Evolutionary conservation across 2,329 filamentous ascomycete species (phyloP), one percentile per base, ranked within the genome.

Genomic region (Aspergillus sp.): DNA sequence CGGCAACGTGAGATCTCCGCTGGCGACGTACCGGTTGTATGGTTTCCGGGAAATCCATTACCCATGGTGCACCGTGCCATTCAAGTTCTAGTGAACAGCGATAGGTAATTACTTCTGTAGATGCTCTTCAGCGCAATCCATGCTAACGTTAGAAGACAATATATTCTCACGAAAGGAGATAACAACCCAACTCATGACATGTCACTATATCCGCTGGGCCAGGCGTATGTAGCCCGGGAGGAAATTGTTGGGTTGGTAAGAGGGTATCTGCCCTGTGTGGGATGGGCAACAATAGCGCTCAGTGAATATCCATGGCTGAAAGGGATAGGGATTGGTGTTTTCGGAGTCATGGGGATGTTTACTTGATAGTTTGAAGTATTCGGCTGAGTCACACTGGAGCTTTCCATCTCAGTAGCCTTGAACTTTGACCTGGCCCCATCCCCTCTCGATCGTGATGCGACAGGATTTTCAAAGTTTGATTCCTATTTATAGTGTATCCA

Each of bases 111-210:
- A n/a, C 8, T 39, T 19, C 19, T 19, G 19, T 19, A 19, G 9
- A 42, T 29, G n/a, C 38, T 19, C 1, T 19, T 19, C 19, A 19
- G 19, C 19, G 2, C 19, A 29, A 33, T 29, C 44, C 41, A 36
- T 42, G 26, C 6, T 39, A 10, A 4, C 29, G 7, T 28, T 29
- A 19, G 7, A 38, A 58, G 56, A 35, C 56, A 58, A 46, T 10
- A 49, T 3, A 53, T 57, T 19, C 29, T 60, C 4, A 60, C 55
- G 5, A 57, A 57, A 44, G 55, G 57, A 2, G 57, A 57, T 39
- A 60, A 60, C 29, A 58, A 58, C 30, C 45, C 41, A 7, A 4
- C 51, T 7, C 48, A 57, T 41, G 55, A 58, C 41, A 45, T 55
- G 7, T 46, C 47, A 7, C 39, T 60, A 1, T 58, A 58, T 46